These are phyloP conservation scores for Calamus simplicifolius DNA, from an alignment of 176 grass and related monocot genomes.

Conservation along the genomic window DNA sequence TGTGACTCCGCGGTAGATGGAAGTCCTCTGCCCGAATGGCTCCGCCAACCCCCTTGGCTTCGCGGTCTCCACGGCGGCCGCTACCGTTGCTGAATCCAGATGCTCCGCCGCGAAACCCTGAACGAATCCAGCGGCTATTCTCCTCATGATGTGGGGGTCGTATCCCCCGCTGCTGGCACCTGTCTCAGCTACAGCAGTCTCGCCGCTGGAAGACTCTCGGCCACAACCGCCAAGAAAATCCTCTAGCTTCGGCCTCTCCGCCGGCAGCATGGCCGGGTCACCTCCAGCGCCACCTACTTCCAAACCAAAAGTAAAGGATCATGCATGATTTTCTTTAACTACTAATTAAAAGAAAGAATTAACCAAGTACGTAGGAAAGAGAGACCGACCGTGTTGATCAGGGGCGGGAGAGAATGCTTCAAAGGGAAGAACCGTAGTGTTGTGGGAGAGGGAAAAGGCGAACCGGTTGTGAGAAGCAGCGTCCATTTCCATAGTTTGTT, in stretches of 20 bases:
- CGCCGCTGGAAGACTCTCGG: too few relatives aligned
- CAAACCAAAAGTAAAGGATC: neutral
- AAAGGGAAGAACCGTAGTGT: conserved; percentile 64
- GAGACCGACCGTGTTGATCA: neutral
- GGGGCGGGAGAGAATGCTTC: conserved; percentile 52
- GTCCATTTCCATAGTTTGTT: conserved; percentile 33
- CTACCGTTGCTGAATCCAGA: conserved; percentile 6
- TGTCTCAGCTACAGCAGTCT: too few relatives aligned
- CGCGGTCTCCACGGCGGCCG: conserved; percentile 15
- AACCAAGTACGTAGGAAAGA: neutral
- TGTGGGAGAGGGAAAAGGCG: conserved; percentile 80
- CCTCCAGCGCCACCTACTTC: neutral
- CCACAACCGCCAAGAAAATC: too few relatives aligned
- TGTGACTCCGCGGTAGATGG: conserved; percentile 90
- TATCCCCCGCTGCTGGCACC: neutral
- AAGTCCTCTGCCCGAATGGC: conserved; percentile 79
- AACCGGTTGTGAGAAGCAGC: conserved; percentile 70
- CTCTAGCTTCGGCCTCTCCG: conserved; percentile 11
- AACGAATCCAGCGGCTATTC: conserved; percentile 76
- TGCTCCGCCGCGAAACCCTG: conserved; percentile 22
- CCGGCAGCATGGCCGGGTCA: neutral
- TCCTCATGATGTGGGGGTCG: conserved; percentile 56
- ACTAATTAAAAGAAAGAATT: neutral
- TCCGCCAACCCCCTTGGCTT: conserved; percentile 37
- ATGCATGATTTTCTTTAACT: neutral